Percentiles rank a stretch among this genome's conserved stretches.
Conservation (phyloP, 73 alveolate species). For the Blepharisma stoltei region DNA sequence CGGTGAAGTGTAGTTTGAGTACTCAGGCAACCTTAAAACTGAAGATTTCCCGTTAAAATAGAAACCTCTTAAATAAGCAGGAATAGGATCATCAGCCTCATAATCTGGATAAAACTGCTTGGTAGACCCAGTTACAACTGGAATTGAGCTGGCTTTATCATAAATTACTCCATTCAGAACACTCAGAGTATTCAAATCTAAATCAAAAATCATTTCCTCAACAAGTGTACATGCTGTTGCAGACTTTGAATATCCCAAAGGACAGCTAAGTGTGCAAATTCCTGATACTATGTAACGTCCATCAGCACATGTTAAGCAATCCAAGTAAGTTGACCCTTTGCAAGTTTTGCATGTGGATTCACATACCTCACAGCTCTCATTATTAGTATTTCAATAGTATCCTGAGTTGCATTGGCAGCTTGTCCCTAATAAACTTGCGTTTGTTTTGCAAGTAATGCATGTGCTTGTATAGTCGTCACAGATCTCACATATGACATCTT, state of each 20-base stretch:
- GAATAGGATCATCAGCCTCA: conserved; percentile 4
- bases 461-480: background rate
- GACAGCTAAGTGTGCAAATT: background rate
- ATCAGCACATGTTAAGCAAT: background rate
- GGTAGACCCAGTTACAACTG: background rate
- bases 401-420: background rate
- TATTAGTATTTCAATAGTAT: background rate
- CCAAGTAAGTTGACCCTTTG: background rate
- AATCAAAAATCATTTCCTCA: background rate
- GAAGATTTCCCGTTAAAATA: background rate
- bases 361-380: background rate
- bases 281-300: background rate
- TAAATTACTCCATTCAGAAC: background rate
- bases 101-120: background rate
- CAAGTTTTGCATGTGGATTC: background rate
- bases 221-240: background rate
- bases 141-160: background rate
- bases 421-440: conserved; percentile 3
- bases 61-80: background rate
- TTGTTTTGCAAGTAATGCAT: background rate
- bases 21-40: background rate
- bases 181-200: background rate
- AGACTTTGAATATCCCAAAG: conserved; percentile 2
- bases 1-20: no score
- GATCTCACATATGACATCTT: background rate